Evolutionary conservation across 148 eudicot genomes (phyloP).

Genomic region (Rhododendron kiyosumense): DNA sequence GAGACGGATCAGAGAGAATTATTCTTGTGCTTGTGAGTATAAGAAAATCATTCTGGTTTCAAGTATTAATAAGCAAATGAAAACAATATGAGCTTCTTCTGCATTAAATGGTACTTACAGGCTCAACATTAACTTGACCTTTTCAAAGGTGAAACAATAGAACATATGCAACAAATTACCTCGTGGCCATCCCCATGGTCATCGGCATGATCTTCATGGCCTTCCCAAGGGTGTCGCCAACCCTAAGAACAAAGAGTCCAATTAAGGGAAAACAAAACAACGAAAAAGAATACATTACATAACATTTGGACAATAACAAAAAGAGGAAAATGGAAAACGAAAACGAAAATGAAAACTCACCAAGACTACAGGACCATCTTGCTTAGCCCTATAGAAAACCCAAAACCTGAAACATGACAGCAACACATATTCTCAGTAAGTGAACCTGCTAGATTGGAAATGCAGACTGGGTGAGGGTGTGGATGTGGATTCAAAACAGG

Average conservation of each 20-base stretch:
- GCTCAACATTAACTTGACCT: neutral
- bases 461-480: neutral
- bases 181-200: slow-evolving; percentile 59
- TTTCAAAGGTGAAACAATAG: neutral
- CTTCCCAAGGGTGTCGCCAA: slow-evolving; percentile 99
- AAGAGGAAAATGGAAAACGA: neutral
- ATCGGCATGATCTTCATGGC: slow-evolving; percentile 63
- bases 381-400: slow-evolving; percentile 91
- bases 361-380: slow-evolving; percentile 96
- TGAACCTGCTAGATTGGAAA: neutral
- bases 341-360: slow-evolving; percentile 42
- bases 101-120: neutral
- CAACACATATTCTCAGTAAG: neutral
- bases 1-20: neutral
- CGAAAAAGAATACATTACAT: neutral
- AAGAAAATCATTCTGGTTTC: neutral
- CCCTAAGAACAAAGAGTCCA: slow-evolving; percentile 44
- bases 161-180: slow-evolving; percentile 10
- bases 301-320: neutral
- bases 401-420: slow-evolving; percentile 72
- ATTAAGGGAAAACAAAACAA: neutral
- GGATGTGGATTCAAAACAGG: neutral
- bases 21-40: neutral
- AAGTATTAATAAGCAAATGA: neutral
- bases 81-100: neutral